These are phyloP conservation scores for Xylaria sp. DNA, from an alignment of 2,329 filamentous ascomycete species.

Conservation along the genomic window DNA sequence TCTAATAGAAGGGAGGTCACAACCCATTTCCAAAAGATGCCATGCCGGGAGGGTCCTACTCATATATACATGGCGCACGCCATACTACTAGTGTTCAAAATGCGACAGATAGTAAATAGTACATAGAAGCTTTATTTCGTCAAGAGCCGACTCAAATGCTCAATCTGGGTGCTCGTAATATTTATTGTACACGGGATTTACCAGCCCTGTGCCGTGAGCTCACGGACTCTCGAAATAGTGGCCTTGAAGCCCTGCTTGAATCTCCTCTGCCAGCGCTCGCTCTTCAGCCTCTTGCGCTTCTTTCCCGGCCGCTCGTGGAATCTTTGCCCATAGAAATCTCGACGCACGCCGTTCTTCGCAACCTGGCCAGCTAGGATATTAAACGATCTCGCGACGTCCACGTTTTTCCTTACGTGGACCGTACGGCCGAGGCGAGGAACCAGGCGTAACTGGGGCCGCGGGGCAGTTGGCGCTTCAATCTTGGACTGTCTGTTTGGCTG, in stretches of 20 bases:
- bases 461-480: background rate
- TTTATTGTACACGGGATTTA: conserved; percentile 53
- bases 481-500: background rate
- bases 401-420: conserved; percentile 54
- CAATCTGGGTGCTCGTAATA: conserved; percentile 24
- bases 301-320: conserved; percentile 81
- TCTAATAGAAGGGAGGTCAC: background rate
- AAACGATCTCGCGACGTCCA: conserved; percentile 61
- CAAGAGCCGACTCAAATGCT: conserved; percentile 16
- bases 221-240: conserved; percentile 71
- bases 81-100: background rate
- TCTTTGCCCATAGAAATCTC: conserved; percentile 68
- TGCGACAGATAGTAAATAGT: conserved; percentile 20
- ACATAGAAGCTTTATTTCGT: conserved; percentile 36
- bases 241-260: conserved; percentile 77
- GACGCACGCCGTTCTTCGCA: conserved; percentile 66
- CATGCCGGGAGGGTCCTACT: background rate
- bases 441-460: conserved; percentile 50
- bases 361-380: conserved; percentile 55
- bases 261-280: conserved; percentile 73
- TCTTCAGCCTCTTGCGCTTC: conserved; percentile 79
- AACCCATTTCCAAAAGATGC: too few relatives aligned
- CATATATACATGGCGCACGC: background rate
- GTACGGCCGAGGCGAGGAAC: conserved; percentile 59
- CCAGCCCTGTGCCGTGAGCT: conserved; percentile 84